Base-by-base conservation (phyloP, 1,284 basidiomycete species). In the Trichosporon sp. region DNA sequence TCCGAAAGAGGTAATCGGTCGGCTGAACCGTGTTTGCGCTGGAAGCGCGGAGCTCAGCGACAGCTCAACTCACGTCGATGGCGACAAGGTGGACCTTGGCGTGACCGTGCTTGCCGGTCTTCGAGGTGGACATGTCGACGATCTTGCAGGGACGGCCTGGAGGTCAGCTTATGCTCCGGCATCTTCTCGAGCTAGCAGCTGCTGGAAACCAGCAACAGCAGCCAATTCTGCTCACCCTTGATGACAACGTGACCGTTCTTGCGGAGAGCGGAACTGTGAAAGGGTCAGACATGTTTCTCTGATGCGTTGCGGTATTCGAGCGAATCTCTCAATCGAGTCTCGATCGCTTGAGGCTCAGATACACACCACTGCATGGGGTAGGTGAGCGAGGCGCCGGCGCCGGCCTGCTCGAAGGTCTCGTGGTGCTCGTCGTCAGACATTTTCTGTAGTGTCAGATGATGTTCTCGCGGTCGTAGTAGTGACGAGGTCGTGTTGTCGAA, bases 121-220 rank as follows among this genome's bases (percentile, higher is more conserved):
- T 99, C 81, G 95, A 99, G 84, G 96, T 99, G 71, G 95, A 97
- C 95, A 99, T 99, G 78, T 94, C 93, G 75, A 95, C 89, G 83
- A 96, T 95, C 86, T 98, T 98, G 92, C 95, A 99, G 72, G 95
- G 95, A 76, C 94, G 89, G 74, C 89, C 86, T 63, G 49, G 59
- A 34, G 44, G 62, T 58, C 49, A 58, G 33, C 58, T 31, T 25
- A 16, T 44, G 19, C 37, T 31, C 29, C 27, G 25, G 6, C 19
- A 4, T 44, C 11, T 10, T 9, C 19, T 21, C 19, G 19, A 16
- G 14, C 40, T 32, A 11, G 32, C 32, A 11, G 32, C 32, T n/a
- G 40, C 40, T 36, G 46, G 19, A 19, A 40, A 46, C 60, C 11
- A 9, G 14, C 49, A 19, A 21, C 16, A 36, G 16, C 33, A 34